Base-by-base conservation (phyloP, 2,329 filamentous ascomycete species). In the Nemania sp. region DNA sequence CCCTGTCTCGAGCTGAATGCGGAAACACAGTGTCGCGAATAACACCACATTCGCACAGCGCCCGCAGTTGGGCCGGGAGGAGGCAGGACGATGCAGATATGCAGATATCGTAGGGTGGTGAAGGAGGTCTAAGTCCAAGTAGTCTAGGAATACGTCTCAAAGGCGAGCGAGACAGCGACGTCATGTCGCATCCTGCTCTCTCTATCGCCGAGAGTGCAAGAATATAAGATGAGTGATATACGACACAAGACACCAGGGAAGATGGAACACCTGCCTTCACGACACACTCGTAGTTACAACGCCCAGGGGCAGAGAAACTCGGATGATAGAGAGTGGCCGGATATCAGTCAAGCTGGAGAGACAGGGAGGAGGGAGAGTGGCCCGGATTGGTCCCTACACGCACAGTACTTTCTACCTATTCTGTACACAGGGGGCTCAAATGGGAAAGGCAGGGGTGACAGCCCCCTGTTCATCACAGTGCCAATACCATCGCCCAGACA, bases 1-100 rank as follows among this genome's bases (percentile, higher is more conserved):
- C 63, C 63, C 54, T 65, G 60, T 47, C 54, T 53, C 55, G 57
- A 63, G 63, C 63, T 65, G 63, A 63, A 63, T 47, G 40, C 43
- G 52, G 60, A 58, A 60, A 57, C 59, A 65, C 62, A 62, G 60
- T 62, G 62, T 54, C 34, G 54, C 50, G 39, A 54, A 43, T 51
- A 46, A 49, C 62, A 57, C 59, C 48, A 55, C 56, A 51, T 63
- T 65, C 46, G 52, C 54, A 62, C 58, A 60, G 60, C 51, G 46
- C 57, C 54, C 54, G 61, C 61, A 59, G 57, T 55, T 64, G 54
- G 61, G 50, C 58, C 61, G 61, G 61, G 4, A 58, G 46, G 58
- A 53, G 25, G 25, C 25, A 29, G 47, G 35, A 60, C 54, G 50
- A 52, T 55, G 46, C 49, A 42, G 60, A 60, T 48, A 52, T 55